phyloP scores from a whole-genome alignment of 2,329 filamentous ascomycete species.

The Botrytis aclada region DNA sequence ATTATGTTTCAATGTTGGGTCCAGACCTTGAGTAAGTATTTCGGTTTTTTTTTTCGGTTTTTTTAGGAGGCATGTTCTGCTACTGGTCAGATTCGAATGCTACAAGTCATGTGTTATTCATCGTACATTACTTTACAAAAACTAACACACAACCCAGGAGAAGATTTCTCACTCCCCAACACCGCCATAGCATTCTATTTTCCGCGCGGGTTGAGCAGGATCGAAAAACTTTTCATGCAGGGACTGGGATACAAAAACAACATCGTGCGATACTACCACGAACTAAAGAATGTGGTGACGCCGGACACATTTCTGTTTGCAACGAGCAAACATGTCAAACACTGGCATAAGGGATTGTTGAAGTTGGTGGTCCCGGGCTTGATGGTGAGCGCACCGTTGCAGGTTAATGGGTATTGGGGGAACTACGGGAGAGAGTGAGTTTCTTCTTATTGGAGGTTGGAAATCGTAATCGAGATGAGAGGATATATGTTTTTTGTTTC shows the following conservation, averaged over 20 bases:
- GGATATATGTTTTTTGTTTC: not conserved
- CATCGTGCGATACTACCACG: not conserved
- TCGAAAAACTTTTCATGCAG: not conserved
- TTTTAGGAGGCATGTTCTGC: not conserved
- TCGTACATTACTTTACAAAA: not conserved
- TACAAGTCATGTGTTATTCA: not conserved
- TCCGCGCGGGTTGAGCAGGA: not conserved
- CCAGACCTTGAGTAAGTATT: not conserved
- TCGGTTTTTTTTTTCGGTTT: not conserved
- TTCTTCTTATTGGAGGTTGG: not conserved
- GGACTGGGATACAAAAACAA: not conserved
- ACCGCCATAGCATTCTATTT: not conserved
- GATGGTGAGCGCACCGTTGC: not conserved
- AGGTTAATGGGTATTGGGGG: constrained; percentile 8
- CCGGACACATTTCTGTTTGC: not conserved
- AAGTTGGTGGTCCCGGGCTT: not conserved
- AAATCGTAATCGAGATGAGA: not conserved
- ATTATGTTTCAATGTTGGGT: not conserved
- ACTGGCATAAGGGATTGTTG: not conserved
- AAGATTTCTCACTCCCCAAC: not conserved
- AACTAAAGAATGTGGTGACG: not conserved
- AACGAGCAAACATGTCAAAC: not conserved
- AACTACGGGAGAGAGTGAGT: not conserved
- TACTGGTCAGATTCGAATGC: not conserved
- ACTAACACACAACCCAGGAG: not conserved